phyloP scores from a whole-genome alignment of 768 basidiomycete species.

The Calocera viscosa region DNA sequence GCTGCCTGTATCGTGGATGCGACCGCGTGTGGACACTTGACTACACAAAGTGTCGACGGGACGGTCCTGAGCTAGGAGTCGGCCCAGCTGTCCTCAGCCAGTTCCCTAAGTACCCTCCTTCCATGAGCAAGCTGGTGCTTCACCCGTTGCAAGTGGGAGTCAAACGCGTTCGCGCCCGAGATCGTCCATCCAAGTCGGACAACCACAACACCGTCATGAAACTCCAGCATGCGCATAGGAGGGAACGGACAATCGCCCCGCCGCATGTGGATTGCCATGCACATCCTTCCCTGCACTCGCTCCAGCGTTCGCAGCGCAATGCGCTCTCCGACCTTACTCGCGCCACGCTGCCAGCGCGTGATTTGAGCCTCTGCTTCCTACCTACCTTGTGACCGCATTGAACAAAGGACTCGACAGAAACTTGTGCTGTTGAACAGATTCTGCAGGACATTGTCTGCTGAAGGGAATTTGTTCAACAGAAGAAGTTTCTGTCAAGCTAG shows the following conservation, averaged over 20 bases:
- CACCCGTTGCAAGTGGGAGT: conserved; percentile 29
- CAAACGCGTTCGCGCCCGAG: conserved; percentile 25
- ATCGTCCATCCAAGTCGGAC: conserved; percentile 29
- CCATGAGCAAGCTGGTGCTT: conserved; percentile 23
- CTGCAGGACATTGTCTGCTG: too few species aligned
- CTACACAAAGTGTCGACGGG: too few species aligned
- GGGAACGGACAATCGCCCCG: conserved; percentile 34
- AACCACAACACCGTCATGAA: conserved; percentile 9
- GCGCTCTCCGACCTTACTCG: conserved; percentile 1
- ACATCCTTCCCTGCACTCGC: conserved; percentile 24
- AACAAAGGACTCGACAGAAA: too few species aligned
- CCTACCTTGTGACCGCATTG: too few species aligned
- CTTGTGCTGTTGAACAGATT: too few species aligned
- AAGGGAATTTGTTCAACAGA: too few species aligned
- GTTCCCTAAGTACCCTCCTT: conserved; percentile 14
- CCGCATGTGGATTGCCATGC: conserved; percentile 37
- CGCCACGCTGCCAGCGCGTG: too few species aligned
- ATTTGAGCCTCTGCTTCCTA: too few species aligned
- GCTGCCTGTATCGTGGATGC: too few species aligned
- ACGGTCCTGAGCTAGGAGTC: conserved; percentile 27
- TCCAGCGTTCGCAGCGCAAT: conserved; percentile 10
- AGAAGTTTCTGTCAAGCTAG: too few species aligned
- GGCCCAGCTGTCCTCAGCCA: neutral
- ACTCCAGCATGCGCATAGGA: too few species aligned
- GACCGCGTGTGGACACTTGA: too few species aligned